Evolutionary conservation across 768 basidiomycete species (phyloP), one percentile per base, ranked within the genome.

Genomic region (Russula earlei): DNA sequence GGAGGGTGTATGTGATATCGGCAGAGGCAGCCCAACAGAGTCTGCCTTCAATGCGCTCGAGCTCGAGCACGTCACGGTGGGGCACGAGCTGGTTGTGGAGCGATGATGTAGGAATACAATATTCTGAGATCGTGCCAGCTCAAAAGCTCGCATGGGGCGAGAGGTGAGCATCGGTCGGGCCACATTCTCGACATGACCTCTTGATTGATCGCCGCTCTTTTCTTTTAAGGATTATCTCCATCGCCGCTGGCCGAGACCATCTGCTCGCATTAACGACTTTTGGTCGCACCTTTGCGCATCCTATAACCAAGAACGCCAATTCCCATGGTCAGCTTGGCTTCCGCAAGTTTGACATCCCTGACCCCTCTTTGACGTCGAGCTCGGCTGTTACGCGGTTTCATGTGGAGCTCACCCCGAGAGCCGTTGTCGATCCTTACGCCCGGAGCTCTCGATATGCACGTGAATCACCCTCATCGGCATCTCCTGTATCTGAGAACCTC

Each of bases 301-400:
- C 93, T 0, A 74, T 89, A 41, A 80, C 79, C 60, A 80, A 81
- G 60, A 67, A 77, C 9, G 92, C 87, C 27, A 97, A 97, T 69
- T 71, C 77, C 1, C 80, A 83, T 66, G 87, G 89, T 1, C 93
- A 96, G 66, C 81, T 97, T 8, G 93, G 92, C 7, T 76, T 87
- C 62, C 80, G 83, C 27, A 80, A 80, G 58, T 76, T 85, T 47
- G 71, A 80, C 48, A 74, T 87, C 2, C 67, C 68, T 29, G 70
- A 74, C 59, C 64, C 64, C 54, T 46, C 65, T 34, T 65, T 65
- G 50, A 59, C 56, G n/a, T n/a, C n/a, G 49, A 65, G 58, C 46
- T 66, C 52, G 58, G 42, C 27, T 22, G 44, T n/a, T n/a, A n/a
- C 74, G 4, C 74, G 73, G 50, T 62, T 80, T 15, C 63, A 73